Evolutionary conservation across 441 rosid genomes (phyloP), one percentile per base, ranked within the genome.

Genomic region (Erysimum pusillum): DNA sequence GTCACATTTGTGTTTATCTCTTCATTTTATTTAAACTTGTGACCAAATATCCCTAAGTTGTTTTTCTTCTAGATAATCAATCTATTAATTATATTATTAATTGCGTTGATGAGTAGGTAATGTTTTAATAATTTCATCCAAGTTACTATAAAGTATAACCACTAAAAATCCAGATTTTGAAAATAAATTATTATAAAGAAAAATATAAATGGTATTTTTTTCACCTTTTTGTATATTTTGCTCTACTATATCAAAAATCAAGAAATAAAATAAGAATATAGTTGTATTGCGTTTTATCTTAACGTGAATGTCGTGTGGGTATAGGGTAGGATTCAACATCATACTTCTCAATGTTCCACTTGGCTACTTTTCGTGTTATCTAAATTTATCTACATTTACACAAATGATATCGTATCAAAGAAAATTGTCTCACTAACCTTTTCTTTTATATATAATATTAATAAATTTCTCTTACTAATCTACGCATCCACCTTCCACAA

Each of bases 291-390:
- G 69, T 68, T 76, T 39, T 60, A 75, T 75, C 74, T 67, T 68
- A 59, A 68, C 18, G 54, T 39, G 63, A 68, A 1, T 68, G 79
- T 60, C 69, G 79, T 32, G 25, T 38, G 36, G 45, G 13, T 67
- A 58, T 75, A 67, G n/a, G 74, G 79, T 59, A 59, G 68, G 79
- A 75, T 67, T 75, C 74, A 75, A 59, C 79, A 68, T 76, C 56
- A 67, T 67, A 68, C 22, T 68, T 76, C 38, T 67, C 13, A 36
- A 67, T 68, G 56, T 60, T 60, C 69, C 79, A 74, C 73, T 45
- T 58, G 31, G 66, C 60, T 66, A 74, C 73, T 74, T 74, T 66
- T 20, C 51, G 34, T 45, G 28, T 74, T 46, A 74, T 66, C 60
- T 74, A 65, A 65, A 54, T 34, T 42, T 48, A 60, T 75, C 74